phyloP scores from a whole-genome alignment of 139 green algal species.

The Coelastrella sp. region DNA sequence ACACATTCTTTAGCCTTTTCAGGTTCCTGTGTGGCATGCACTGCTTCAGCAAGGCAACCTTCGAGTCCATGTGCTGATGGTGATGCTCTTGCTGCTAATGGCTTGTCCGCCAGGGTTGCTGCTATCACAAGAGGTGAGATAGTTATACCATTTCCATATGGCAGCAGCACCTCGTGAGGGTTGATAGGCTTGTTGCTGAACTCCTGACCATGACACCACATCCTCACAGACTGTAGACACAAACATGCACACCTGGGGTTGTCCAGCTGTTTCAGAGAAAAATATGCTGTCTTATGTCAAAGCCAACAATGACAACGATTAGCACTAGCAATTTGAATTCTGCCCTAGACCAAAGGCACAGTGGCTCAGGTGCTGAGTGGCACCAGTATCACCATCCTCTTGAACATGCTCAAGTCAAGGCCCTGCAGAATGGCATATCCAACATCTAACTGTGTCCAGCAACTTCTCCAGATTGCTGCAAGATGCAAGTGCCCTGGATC shows the following conservation, averaged over 20 bases:
- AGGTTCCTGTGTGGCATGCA: background rate
- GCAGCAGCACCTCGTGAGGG: conserved; percentile 19
- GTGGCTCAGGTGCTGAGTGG: background rate
- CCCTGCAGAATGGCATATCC: background rate
- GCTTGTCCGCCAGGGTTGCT: background rate
- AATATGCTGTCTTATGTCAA: too few relatives aligned
- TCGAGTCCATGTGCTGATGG: too few relatives aligned
- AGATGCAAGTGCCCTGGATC: background rate
- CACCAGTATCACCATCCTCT: background rate
- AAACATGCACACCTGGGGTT: background rate
- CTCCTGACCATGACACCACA: conserved; percentile 31
- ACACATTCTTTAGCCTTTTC: background rate
- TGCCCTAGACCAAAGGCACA: too few relatives aligned
- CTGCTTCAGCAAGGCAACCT: background rate
- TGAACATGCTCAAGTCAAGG: background rate
- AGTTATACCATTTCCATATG: background rate
- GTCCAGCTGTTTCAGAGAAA: background rate
- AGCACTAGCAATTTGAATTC: too few relatives aligned
- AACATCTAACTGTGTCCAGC: background rate
- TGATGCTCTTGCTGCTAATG: background rate
- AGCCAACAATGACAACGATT: too few relatives aligned
- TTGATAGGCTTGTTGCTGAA: background rate
- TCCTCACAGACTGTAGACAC: background rate
- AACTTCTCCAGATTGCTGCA: background rate
- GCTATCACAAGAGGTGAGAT: background rate